Evolutionary conservation across 2,329 filamentous ascomycete species (phyloP).

Genomic region (Pseudogymnoascus destructans): DNA sequence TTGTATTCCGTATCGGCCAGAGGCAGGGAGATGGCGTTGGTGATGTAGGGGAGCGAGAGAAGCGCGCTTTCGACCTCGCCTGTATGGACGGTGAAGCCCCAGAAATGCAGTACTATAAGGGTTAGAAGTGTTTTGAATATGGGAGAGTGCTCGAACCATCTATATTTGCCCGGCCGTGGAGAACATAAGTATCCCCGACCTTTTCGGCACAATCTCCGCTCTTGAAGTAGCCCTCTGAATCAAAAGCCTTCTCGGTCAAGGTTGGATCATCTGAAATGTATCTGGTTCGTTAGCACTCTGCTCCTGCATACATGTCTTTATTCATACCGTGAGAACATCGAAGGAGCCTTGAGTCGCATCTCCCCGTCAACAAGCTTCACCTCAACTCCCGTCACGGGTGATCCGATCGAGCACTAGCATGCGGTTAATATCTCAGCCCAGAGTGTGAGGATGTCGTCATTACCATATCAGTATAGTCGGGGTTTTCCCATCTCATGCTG

Average conservation of each 20-base stretch:
- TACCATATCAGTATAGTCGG: slow-evolving; percentile 16
- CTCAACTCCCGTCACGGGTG: slow-evolving; percentile 16
- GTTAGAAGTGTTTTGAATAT: slow-evolving; percentile 11
- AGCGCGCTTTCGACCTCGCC: slow-evolving; percentile 17
- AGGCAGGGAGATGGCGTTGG: slow-evolving; percentile 13
- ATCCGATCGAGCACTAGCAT: slow-evolving; percentile 15
- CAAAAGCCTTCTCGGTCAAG: slow-evolving; percentile 16
- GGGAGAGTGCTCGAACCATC: slow-evolving; percentile 14
- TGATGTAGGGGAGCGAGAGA: slow-evolving; percentile 14
- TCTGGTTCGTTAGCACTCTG: slow-evolving; percentile 9
- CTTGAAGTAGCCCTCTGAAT: slow-evolving; percentile 18
- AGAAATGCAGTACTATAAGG: slow-evolving; percentile 16
- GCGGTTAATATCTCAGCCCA: slow-evolving; percentile 10
- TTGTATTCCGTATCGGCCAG: slow-evolving; percentile 15
- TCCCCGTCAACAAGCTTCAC: slow-evolving; percentile 17
- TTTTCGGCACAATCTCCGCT: slow-evolving; percentile 18
- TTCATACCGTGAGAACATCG: slow-evolving; percentile 18
- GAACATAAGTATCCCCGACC: slow-evolving; percentile 15
- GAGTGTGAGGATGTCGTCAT: not conserved
- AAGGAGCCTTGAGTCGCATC: slow-evolving; percentile 16
- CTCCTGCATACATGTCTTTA: not conserved
- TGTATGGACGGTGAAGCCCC: slow-evolving; percentile 18
- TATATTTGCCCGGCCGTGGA: slow-evolving; percentile 16
- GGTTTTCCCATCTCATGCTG: slow-evolving; percentile 15
- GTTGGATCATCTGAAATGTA: slow-evolving; percentile 17